Percentiles rank a stretch among this genome's conserved stretches.
These are phyloP conservation scores for Pleurotus tuoliensis DNA, from an alignment of 768 basidiomycete species.

Conservation along the genomic window DNA sequence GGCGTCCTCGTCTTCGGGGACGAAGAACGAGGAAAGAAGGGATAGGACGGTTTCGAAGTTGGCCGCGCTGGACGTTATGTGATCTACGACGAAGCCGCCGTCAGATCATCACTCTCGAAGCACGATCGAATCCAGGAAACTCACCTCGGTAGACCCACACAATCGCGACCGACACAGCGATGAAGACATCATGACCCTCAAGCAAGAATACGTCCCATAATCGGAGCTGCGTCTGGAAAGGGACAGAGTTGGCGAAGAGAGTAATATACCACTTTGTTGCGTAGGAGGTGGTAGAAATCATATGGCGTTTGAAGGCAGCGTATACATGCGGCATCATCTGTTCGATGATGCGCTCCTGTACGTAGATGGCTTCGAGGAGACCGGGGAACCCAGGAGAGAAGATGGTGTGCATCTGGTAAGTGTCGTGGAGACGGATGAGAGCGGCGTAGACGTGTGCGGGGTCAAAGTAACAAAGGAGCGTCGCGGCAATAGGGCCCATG, in stretches of 20 bases:
- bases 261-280: constrained; percentile 99
- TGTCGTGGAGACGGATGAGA: constrained; percentile 85
- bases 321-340: constrained; percentile 89
- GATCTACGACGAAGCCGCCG: constrained; percentile 45
- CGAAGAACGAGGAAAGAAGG: constrained; percentile 89
- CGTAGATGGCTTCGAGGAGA: constrained; percentile 90
- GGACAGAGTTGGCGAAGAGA: constrained; percentile 90
- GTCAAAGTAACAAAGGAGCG: constrained; percentile 88
- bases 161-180: constrained; percentile 82
- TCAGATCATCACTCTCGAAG: neutral
- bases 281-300: constrained; percentile 91
- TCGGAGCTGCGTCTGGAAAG: constrained; percentile 91
- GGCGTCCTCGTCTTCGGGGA: constrained; percentile 84
- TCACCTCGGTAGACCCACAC: constrained; percentile 88
- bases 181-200: constrained; percentile 86
- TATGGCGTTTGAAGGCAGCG: constrained; percentile 78
- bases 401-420: constrained; percentile 81
- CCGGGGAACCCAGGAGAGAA: constrained; percentile 96
- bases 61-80: constrained; percentile 74
- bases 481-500: constrained; percentile 97
- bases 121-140: constrained; percentile 18
- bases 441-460: constrained; percentile 85
- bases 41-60: constrained; percentile 92
- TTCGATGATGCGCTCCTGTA: constrained; percentile 88
- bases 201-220: constrained; percentile 93